Base-by-base conservation (phyloP, 2,329 filamentous ascomycete genomes). In the Alternaria angustiovoidea region DNA sequence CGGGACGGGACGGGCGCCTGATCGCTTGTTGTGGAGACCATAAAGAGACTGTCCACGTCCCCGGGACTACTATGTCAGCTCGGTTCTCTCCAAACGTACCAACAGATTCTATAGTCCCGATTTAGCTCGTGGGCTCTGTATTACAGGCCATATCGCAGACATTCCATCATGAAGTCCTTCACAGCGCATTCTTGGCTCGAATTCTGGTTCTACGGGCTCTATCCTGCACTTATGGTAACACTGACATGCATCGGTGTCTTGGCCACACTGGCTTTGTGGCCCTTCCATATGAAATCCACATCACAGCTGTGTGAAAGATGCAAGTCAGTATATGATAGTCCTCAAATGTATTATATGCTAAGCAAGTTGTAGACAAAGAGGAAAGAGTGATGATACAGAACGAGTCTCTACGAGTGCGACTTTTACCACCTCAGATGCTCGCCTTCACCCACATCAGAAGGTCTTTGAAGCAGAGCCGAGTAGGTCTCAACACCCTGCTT, bases 131-230 rank as follows among this genome's bases (percentile, higher is more conserved):
- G 20, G 0, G 9, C 14, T 48, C 8, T 16, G 5, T 24, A 22
- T 9, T 5, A 11, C 46, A 7, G 22, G 24, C 12, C 4, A 22
- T 3, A 16, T 8, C 3, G 1, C 51, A 30, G 7, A 11, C 16
- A 2, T 1, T 16, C 18, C 18, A 24, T 5, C 3, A 53, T 53
- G 51, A 53, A 44, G 39, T 20, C 51, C 39, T 53, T 53, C 14
- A 32, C 39, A 1, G 16, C 39, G 20, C 51, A 53, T 22, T 53
- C 51, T 9, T 53, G 51, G 51, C 51, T 53, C 3, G 38, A 53
- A 3, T 44, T 53, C 7, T 53, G 51, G 51, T 53, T 53, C 14
- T 53, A 44, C 12, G 39, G 51, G 5, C 8, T 53, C 7, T 32
- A 53, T 43, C 51, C 51, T 11, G 39, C 24, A 7, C 28, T 43